A percentile compares a stretch with the other conserved stretches of the same genome.
Conservation (phyloP, 108 stramenopile species). For the Pelagomonas calceolata region DNA sequence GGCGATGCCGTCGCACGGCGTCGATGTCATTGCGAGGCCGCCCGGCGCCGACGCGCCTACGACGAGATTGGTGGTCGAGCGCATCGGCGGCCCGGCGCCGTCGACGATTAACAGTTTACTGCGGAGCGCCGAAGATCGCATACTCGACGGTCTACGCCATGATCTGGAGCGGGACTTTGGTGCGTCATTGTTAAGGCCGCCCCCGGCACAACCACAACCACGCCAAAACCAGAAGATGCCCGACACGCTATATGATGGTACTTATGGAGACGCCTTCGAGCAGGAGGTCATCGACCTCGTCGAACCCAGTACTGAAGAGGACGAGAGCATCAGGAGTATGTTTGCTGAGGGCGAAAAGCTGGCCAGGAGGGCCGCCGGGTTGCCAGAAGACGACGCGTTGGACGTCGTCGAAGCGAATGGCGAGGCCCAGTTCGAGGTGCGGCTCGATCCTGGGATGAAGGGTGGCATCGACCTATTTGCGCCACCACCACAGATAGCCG, state of each 20-base stretch:
- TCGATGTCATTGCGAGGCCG: neutral
- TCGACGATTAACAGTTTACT: neutral
- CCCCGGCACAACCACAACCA: no score
- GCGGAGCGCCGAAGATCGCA: neutral
- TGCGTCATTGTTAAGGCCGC: neutral
- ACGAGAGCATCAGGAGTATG: neutral
- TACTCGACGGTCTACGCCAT: neutral
- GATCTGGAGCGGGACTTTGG: neutral
- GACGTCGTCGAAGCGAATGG: neutral
- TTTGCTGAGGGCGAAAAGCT: neutral
- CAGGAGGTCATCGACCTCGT: neutral
- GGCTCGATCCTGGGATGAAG: neutral
- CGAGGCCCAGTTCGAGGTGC: neutral
- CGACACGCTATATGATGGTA: neutral
- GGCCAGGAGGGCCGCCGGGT: neutral
- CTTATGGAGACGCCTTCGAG: neutral
- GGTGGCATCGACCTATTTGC: neutral
- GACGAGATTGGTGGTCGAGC: neutral
- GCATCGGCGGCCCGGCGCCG: neutral
- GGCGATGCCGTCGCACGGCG: neutral
- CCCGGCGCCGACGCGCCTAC: neutral
- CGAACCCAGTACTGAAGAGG: neutral
- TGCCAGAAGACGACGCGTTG: neutral
- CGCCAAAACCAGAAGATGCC: neutral
- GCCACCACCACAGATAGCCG: neutral